Conservation (phyloP, 2,329 filamentous ascomycete genomes). For the Pyrenophora teres region DNA sequence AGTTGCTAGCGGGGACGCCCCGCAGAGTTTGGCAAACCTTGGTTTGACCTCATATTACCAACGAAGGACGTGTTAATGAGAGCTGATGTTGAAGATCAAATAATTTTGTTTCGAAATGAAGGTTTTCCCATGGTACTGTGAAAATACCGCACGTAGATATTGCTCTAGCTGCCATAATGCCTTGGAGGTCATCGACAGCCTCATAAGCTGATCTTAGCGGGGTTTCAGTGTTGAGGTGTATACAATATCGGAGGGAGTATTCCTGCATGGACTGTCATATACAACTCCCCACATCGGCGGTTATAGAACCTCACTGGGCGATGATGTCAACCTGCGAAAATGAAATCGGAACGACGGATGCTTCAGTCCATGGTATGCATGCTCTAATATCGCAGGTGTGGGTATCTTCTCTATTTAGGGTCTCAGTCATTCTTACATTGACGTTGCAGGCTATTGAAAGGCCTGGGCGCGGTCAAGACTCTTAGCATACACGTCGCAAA, state of each 20-base stretch:
- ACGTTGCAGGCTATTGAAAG: not conserved
- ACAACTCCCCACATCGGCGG: not conserved
- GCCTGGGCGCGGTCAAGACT: not conserved
- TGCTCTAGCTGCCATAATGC: too few species aligned
- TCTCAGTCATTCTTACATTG: not conserved
- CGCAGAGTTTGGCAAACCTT: conserved; percentile 15
- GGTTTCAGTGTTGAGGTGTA: too few species aligned
- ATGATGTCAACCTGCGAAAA: not conserved
- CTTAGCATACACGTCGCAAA: not conserved
- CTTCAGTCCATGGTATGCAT: not conserved
- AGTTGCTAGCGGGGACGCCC: conserved; percentile 6
- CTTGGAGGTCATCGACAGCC: too few species aligned
- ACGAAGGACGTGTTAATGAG: too few species aligned
- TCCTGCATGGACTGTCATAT: not conserved
- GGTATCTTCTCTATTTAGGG: too few species aligned
- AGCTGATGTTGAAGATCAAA: too few species aligned
- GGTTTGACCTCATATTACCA: conserved; percentile 8
- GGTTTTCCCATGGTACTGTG: too few species aligned
- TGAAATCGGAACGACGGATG: not conserved
- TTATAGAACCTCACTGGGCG: not conserved
- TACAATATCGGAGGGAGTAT: too few species aligned
- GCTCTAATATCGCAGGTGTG: not conserved
- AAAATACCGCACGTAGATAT: too few species aligned
- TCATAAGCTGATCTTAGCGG: too few species aligned
- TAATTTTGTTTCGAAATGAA: too few species aligned